Conservation (phyloP, 768 basidiomycete genomes). For the Xerocomellus chrysenteron region DNA sequence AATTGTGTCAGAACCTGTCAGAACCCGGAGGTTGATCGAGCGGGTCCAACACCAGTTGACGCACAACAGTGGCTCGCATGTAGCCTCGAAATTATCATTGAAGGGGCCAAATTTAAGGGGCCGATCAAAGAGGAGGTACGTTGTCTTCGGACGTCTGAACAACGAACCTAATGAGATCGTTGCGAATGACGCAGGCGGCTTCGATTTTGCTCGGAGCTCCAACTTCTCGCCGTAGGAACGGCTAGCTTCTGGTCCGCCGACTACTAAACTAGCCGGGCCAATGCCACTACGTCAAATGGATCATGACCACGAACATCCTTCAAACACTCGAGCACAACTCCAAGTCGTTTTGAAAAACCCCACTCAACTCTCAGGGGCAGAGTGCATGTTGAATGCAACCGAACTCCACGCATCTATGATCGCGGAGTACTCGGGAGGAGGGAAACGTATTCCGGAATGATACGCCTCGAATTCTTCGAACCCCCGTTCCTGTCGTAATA, state of each 20-base stretch:
- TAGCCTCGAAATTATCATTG: too few relatives aligned
- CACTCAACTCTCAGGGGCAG: neutral
- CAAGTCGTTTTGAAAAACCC: neutral
- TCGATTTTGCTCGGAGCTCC: neutral
- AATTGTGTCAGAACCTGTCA: too few relatives aligned
- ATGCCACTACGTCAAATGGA: too few relatives aligned
- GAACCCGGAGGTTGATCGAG: too few relatives aligned
- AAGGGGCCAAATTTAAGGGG: neutral
- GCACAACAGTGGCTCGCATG: neutral
- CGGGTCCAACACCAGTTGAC: too few relatives aligned
- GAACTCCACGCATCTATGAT: neutral
- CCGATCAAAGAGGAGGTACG: conserved; percentile 5
- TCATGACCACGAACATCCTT: neutral
- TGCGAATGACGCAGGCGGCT: neutral
- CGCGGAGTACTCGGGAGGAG: neutral
- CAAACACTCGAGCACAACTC: neutral
- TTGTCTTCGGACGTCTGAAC: neutral
- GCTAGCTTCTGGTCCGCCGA: neutral
- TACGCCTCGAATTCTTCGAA: neutral
- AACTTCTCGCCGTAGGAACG: neutral
- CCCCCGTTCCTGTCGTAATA: neutral
- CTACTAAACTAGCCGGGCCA: neutral
- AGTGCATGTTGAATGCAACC: too few relatives aligned
- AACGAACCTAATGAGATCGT: neutral
- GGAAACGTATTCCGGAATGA: neutral